Base-by-base conservation (phyloP, 2,329 filamentous ascomycete genomes). In the Colletotrichum paranaense region DNA sequence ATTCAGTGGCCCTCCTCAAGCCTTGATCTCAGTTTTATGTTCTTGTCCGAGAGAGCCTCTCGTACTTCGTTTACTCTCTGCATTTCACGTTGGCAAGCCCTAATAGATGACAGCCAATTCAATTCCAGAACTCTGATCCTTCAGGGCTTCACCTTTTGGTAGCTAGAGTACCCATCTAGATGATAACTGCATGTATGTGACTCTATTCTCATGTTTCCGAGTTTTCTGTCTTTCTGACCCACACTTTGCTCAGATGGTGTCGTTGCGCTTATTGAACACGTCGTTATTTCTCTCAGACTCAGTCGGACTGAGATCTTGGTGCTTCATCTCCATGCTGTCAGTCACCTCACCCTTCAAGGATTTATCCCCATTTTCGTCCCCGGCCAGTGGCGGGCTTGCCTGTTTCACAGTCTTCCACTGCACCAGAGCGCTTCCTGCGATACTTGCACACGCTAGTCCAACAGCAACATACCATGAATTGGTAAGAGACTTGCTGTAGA, bases 381-480 rank as follows among this genome's bases (percentile, higher is more conserved):
- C 38, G 9, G 28, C 38, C 3, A 53, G 1, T 12, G 60, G 53
- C 8, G 67, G n/a, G 8, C 30, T 14, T 30, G 42, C 28, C 7
- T 42, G 38, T 24, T 70, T 70, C 11, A 66, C 67, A 22, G 38
- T 65, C 55, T 59, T 66, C 67, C 67, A 70, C 28, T 65, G 67
- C 11, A 70, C 62, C 4, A 70, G 28, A 1, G 55, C 55, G 22
- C 68, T 71, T 28, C 68, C 68, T 3, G 26, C 32, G 2, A 71
- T 67, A 46, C 62, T 71, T 0, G 62, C 68, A 14, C 46, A 67
- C 8, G 62, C 62, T 3, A 71, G 12, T 2, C 24, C 62, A n/a
- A 71, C 12, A 3, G 68, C 56, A 4, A 71, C 46, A 19, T 72
- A 67, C 68, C 68, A 72, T 1, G 68, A 72, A 12, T 56, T 67